phyloP scores from a whole-genome alignment of 805 yeast species.

The Jamesozyma gamospora region DNA sequence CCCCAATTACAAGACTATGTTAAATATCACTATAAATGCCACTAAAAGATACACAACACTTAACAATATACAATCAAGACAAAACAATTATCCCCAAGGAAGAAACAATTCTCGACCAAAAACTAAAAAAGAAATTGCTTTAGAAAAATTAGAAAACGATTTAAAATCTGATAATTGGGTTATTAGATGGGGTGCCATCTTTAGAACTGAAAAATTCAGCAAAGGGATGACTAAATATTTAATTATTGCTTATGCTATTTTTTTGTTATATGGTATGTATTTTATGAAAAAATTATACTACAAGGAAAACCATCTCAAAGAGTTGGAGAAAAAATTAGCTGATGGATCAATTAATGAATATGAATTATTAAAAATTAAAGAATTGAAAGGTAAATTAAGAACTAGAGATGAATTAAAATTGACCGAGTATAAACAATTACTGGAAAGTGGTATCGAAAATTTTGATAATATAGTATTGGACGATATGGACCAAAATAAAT shows the following conservation, averaged over 20 bases:
- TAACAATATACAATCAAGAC: too few species aligned
- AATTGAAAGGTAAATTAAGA: conserved; percentile 48
- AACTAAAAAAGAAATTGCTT: conserved; percentile 28
- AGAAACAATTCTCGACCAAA: conserved; percentile 6
- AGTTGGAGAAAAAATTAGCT: conserved; percentile 32
- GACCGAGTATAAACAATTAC: conserved; percentile 48
- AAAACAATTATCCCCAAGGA: too few species aligned
- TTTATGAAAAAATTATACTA: conserved; percentile 58
- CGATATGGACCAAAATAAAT: conserved; percentile 25
- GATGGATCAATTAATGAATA: conserved; percentile 40
- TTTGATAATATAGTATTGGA: conserved; percentile 27
- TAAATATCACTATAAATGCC: too few species aligned
- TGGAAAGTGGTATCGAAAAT: conserved; percentile 27
- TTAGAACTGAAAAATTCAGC: conserved; percentile 47
- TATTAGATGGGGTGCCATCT: conserved; percentile 44
- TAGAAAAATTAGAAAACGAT: conserved; percentile 27
- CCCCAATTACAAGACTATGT: too few species aligned
- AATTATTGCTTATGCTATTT: conserved; percentile 47
- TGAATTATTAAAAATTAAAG: conserved; percentile 52
- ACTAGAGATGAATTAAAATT: conserved; percentile 55
- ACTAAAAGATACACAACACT: too few species aligned
- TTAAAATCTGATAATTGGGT: conserved; percentile 30
- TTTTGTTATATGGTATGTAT: conserved; percentile 48
- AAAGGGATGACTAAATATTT: conserved; percentile 55
- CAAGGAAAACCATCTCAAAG: conserved; percentile 52